Evolutionary conservation across 2,329 filamentous ascomycete genomes (phyloP), one percentile per base, ranked within the genome.

Genomic region (Apiospora rasikravindrae): DNA sequence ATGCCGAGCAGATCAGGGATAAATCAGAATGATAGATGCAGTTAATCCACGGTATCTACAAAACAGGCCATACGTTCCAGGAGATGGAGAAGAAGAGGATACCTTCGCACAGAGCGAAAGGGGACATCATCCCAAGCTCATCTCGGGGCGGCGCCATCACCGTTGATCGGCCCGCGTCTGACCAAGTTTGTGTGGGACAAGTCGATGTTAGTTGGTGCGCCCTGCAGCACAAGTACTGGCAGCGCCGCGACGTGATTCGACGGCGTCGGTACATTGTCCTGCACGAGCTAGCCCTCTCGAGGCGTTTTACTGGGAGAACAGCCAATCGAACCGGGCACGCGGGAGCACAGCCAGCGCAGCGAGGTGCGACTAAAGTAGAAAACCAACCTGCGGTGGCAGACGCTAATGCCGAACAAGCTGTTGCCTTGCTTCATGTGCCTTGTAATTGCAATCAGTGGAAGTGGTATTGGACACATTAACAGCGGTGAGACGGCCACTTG

Each of bases 1-100:
- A 75, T 75, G n/a, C 8, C 61, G 19, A n/a, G 19, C 37, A 14
- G 11, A 40, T 37, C 33, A n/a, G 53, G 29, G 29, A 19, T 4
- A 4, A 1, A 8, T 57, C 33, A 8, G 5, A 57, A 1, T 10
- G 13, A 29, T 8, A 6, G 24, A 1, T 53, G 24, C 26, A 19
- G 51, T 57, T 16, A 14, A 2, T 33, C 7, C 11, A 22, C 51
- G 5, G 2, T 33, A 22, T 33, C 2, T 3, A 19, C 51, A 33
- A 8, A 8, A 3, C 1, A 57, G 19, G 26, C 14, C 2, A 22
- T 4, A 57, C 10, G 51, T 26, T 5, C 47, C 5, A 24, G n/a
- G 22, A 22, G 16, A 16, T 33, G 14, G 19, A 11, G 19, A 37
- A 8, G 53, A 64, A 10, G 22, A 37, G 53, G n/a, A 4, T 5